Conservation (phyloP, 83 land plant species). For the Isoetes engelmannii region DNA sequence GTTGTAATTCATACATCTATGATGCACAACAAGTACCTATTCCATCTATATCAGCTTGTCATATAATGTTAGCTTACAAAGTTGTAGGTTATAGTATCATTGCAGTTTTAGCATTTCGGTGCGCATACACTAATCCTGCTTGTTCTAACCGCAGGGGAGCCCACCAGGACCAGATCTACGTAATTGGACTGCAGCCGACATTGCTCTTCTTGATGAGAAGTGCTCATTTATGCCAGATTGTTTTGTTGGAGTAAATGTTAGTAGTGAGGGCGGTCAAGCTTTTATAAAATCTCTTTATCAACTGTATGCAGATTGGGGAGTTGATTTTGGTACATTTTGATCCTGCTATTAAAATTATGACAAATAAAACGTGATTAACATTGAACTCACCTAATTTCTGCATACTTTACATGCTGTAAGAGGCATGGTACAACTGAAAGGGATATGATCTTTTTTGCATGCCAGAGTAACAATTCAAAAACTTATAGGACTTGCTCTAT, state of each 20-base stretch:
- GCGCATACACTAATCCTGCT: neutral
- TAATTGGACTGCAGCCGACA: constrained; percentile 8
- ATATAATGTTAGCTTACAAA: neutral
- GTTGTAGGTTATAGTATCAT: neutral
- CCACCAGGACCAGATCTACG: neutral
- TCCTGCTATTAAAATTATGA: too few relatives aligned
- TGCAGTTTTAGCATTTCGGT: neutral
- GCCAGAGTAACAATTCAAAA: too few relatives aligned
- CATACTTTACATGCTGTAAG: too few relatives aligned
- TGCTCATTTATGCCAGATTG: constrained; percentile 10
- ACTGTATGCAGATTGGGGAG: constrained; percentile 14
- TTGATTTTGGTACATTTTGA: constrained; percentile 17
- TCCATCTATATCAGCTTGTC: neutral
- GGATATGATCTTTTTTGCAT: too few relatives aligned
- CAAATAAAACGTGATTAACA: too few relatives aligned
- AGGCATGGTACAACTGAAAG: too few relatives aligned
- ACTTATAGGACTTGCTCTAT: too few relatives aligned
- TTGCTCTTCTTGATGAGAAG: neutral
- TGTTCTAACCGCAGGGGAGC: neutral
- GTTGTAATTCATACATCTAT: too few relatives aligned
- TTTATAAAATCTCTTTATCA: constrained; percentile 12
- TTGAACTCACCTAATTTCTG: too few relatives aligned
- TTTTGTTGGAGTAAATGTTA: too few relatives aligned
- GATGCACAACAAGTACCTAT: neutral
- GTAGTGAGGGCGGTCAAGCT: constrained; percentile 1